A percentile compares a stretch with the other conserved stretches of the same genome.
Conservation (phyloP, 108 stramenopile species). For the Conticribra weissflogii region DNA sequence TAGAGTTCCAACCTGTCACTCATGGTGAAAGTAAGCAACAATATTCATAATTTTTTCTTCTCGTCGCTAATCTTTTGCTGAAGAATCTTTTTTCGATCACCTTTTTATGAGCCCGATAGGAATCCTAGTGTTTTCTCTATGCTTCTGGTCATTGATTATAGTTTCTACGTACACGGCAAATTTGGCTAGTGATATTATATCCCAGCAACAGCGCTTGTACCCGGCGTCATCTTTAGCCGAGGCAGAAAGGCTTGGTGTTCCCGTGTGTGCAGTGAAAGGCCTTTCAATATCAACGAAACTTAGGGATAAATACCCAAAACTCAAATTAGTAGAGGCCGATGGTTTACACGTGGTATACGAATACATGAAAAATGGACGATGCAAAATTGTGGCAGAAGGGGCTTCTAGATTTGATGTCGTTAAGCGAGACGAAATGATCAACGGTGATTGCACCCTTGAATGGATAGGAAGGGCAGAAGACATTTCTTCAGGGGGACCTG, state of each 20-base stretch:
- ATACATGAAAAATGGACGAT: conserved; percentile 21
- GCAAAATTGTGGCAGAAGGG: conserved; percentile 23
- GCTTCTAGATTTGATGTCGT: conserved; percentile 12
- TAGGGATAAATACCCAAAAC: conserved; percentile 18
- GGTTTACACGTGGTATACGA: conserved; percentile 14
- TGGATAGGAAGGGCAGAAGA: conserved; percentile 33
- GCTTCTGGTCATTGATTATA: conserved; percentile 48
- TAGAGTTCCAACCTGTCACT: conserved; percentile 13
- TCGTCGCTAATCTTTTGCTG: background rate
- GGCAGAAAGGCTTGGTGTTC: conserved; percentile 5
- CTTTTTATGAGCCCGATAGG: conserved; percentile 4
- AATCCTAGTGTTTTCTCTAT: conserved; percentile 26
- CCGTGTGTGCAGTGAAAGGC: conserved; percentile 27
- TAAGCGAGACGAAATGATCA: conserved; percentile 17
- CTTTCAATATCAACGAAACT: conserved; percentile 6
- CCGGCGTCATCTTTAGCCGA: conserved; percentile 32
- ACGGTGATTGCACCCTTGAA: conserved; percentile 37
- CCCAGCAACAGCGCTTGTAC: conserved; percentile 2
- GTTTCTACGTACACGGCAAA: conserved; percentile 48
- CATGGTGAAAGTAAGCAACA: conserved; percentile 1
- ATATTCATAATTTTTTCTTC: background rate
- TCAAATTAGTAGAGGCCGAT: conserved; percentile 17
- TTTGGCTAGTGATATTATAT: conserved; percentile 42
- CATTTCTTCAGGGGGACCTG: conserved; percentile 26
- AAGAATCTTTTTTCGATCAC: background rate